phyloP scores from a whole-genome alignment of 2,329 filamentous ascomycete genomes.

The Pseudogymnoascus sp. region DNA sequence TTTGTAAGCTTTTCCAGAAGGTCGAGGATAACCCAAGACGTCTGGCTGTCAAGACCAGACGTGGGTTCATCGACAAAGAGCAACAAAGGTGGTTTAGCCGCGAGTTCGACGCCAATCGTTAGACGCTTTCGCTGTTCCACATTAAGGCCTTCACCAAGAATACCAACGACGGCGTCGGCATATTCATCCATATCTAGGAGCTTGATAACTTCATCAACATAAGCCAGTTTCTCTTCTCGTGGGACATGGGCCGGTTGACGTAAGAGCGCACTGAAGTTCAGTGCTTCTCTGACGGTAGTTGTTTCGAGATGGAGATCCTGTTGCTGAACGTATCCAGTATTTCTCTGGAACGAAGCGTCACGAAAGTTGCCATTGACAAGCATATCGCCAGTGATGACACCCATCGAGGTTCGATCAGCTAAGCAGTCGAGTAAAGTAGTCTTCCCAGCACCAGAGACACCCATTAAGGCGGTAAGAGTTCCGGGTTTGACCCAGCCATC shows the following conservation, averaged over 20 bases:
- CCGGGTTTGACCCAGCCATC: constrained; percentile 73
- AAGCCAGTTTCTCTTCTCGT: constrained; percentile 66
- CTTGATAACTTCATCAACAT: constrained; percentile 69
- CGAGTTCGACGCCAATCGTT: constrained; percentile 53
- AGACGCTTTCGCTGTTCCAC: constrained; percentile 55
- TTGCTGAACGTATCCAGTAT: constrained; percentile 73
- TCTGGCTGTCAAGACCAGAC: constrained; percentile 54
- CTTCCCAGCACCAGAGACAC: constrained; percentile 63
- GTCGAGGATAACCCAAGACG: constrained; percentile 53
- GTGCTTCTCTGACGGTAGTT: constrained; percentile 76
- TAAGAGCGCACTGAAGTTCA: constrained; percentile 77
- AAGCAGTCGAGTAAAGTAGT: constrained; percentile 80
- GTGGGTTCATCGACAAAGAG: constrained; percentile 57
- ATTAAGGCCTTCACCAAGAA: constrained; percentile 52
- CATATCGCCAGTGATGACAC: constrained; percentile 81
- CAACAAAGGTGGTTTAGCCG: constrained; percentile 47
- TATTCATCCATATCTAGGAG: constrained; percentile 62
- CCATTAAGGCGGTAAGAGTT: constrained; percentile 59
- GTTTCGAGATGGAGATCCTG: constrained; percentile 82
- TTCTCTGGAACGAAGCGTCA: constrained; percentile 74
- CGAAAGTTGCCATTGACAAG: constrained; percentile 56
- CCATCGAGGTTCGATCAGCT: constrained; percentile 78
- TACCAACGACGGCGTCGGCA: constrained; percentile 56
- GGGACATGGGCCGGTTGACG: constrained; percentile 70
- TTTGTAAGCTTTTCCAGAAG: constrained; percentile 55